phyloP scores from a whole-genome alignment of 2,329 filamentous ascomycete genomes.

The Huntiella decipiens region DNA sequence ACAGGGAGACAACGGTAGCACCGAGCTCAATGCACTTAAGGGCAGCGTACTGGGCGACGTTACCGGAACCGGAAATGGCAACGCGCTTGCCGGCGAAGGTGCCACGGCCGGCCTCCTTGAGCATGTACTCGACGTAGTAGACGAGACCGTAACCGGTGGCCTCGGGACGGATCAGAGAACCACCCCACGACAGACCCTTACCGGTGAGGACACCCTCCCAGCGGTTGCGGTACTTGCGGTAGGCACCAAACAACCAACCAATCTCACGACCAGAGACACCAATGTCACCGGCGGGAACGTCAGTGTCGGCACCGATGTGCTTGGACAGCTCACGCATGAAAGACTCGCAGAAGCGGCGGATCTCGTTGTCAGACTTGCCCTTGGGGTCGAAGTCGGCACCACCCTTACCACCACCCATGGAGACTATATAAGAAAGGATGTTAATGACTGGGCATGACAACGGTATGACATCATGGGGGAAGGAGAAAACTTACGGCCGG shows the following conservation, averaged over 20 bases:
- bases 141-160: slow-evolving; percentile 92
- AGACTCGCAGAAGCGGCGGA: slow-evolving; percentile 84
- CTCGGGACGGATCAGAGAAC: slow-evolving; percentile 84
- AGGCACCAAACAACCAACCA: slow-evolving; percentile 85
- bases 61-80: slow-evolving; percentile 88
- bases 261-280: slow-evolving; percentile 85
- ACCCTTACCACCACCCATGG: slow-evolving; percentile 92
- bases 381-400: slow-evolving; percentile 98
- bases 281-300: slow-evolving; percentile 93
- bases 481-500: slow-evolving; percentile 48
- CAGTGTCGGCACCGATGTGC: slow-evolving; percentile 91
- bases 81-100: slow-evolving; percentile 81
- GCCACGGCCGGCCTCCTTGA: slow-evolving; percentile 73
- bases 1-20: slow-evolving; percentile 78
- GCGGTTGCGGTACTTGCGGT: slow-evolving; percentile 70
- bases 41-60: slow-evolving; percentile 93
- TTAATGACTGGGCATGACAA: neutral
- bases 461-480: neutral
- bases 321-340: slow-evolving; percentile 94
- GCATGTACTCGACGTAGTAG: slow-evolving; percentile 95
- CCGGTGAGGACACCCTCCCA: slow-evolving; percentile 95
- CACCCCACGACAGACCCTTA: slow-evolving; percentile 87
- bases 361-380: slow-evolving; percentile 93
- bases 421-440: slow-evolving; percentile 18
- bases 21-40: slow-evolving; percentile 94